A percentile compares a stretch with the other conserved stretches of the same genome.
phyloP scores from a whole-genome alignment of 1,139 yeast species.

The Geotrichum citri-aurantii region DNA sequence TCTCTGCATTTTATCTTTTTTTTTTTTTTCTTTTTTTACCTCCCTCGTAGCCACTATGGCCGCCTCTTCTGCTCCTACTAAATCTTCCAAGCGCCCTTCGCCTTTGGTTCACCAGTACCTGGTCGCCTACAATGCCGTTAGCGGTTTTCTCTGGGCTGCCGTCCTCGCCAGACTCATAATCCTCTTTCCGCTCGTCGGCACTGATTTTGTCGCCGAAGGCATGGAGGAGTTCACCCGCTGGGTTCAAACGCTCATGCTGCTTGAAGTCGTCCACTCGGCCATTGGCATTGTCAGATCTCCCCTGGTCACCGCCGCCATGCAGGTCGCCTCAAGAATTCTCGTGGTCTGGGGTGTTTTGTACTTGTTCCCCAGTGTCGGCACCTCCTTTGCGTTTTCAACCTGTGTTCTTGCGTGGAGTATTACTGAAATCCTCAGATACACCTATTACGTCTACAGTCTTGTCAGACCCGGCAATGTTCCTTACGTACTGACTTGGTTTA shows the following conservation, averaged over 20 bases:
- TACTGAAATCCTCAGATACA: constrained; percentile 84
- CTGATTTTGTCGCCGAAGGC: constrained; percentile 48
- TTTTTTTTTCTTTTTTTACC: background rate
- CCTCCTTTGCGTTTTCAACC: constrained; percentile 53
- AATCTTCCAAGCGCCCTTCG: constrained; percentile 1
- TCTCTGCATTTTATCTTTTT: background rate
- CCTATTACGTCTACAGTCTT: constrained; percentile 69
- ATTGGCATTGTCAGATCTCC: constrained; percentile 80
- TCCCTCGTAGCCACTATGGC: background rate
- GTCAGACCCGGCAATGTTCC: constrained; percentile 51
- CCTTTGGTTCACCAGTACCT: constrained; percentile 28
- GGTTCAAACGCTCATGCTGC: constrained; percentile 77
- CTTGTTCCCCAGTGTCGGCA: constrained; percentile 60
- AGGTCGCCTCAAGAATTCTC: constrained; percentile 77
- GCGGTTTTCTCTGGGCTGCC: constrained; percentile 63
- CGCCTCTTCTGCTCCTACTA: background rate
- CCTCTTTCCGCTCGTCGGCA: constrained; percentile 41
- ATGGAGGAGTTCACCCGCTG: constrained; percentile 56
- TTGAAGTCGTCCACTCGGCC: constrained; percentile 74
- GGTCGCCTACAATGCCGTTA: constrained; percentile 55
- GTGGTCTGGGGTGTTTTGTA: constrained; percentile 81
- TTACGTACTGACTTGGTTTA: constrained; percentile 55
- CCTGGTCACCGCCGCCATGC: constrained; percentile 72
- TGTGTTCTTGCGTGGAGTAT: constrained; percentile 82
- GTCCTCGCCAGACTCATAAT: constrained; percentile 41